Base-by-base conservation (phyloP, 2,329 filamentous ascomycete genomes). In the Periconia macrospinosa region DNA sequence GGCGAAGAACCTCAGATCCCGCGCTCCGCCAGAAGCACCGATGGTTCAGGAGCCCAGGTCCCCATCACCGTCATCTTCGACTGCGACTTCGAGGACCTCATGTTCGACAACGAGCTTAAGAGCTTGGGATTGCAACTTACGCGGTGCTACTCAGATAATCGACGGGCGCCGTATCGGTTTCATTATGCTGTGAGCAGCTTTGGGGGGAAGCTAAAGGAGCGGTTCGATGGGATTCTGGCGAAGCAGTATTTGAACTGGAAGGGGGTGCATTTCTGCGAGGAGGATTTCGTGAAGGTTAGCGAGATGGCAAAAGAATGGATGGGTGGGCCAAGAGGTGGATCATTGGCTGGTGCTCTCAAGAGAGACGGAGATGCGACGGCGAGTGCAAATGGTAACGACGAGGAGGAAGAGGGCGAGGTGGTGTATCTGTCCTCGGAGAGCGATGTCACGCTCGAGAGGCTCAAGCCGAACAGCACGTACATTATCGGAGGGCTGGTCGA, bases 401-500 rank as follows among this genome's bases (percentile, higher is more conserved):
- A 60, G 23, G 69, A 66, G 10, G 67, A 69, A 30, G 66, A 70
- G 66, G 81, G 82, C 46, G 83, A 88, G 70, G 80, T 97, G 7
- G 84, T 99, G 53, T 99, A 99, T 70, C 84, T 99, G 5, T 91
- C 91, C 8, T 92, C 92, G 15, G 94, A 99, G 73, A 95, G 91
- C n/a, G 86, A 89, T 0, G 82, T 96, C 61, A 93, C 89, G 0
- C 81, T 99, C 30, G 87, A 88, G 6, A 84, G 89, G 42, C 83
- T 99, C 42, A 91, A 92, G 71, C 91, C 92, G 0, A 88, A 94
- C 75, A 92, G 88, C 56, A 93, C 86, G 54, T 99, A 99, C 73
- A 88, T 99, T 58, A 89, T 99, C 52, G 94, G 94, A 35, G 94
- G 93, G 0, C 81, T 99, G 35, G 94, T 99, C 23, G 94, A 99